phyloP scores from a whole-genome alignment of 805 yeast genomes.

The Teunomyces cretensis region DNA sequence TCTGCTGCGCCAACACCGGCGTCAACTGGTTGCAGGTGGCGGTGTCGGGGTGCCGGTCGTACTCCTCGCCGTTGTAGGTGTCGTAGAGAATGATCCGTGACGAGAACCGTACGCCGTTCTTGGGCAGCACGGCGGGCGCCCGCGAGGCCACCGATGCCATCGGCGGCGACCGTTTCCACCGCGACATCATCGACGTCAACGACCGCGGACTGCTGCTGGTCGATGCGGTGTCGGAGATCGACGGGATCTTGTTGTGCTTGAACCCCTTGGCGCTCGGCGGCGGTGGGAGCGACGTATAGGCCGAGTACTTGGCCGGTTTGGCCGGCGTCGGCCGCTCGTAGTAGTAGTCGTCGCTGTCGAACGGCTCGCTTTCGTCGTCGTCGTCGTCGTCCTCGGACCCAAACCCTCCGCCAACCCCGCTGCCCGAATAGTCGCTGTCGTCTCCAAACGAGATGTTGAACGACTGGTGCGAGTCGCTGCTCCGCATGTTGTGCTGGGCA shows the following conservation, averaged over 20 bases:
- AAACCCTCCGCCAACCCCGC: slow-evolving; percentile 41
- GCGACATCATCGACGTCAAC: slow-evolving; percentile 28
- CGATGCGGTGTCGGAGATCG: slow-evolving; percentile 24
- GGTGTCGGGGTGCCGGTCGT: slow-evolving; percentile 89
- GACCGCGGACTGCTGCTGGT: slow-evolving; percentile 31
- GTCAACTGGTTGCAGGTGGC: slow-evolving; percentile 93
- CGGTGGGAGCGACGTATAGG: slow-evolving; percentile 14
- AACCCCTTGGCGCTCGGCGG: slow-evolving; percentile 20
- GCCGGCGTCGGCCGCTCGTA: no score
- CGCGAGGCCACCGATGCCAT: not conserved
- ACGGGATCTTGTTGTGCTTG: slow-evolving; percentile 32
- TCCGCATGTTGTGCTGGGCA: slow-evolving; percentile 27
- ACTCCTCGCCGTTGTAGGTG: slow-evolving; percentile 78
- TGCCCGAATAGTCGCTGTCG: slow-evolving; percentile 21
- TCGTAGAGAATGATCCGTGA: slow-evolving; percentile 81
- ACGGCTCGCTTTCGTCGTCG: not conserved
- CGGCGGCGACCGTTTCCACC: slow-evolving; percentile 23
- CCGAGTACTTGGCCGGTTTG: not conserved
- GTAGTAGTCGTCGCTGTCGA: no score
- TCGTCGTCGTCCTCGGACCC: slow-evolving; percentile 16
- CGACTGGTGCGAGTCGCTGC: slow-evolving; percentile 41
- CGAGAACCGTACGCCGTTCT: slow-evolving; percentile 59
- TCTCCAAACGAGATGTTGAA: slow-evolving; percentile 39
- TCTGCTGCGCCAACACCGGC: slow-evolving; percentile 80
- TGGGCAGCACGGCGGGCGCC: not conserved